A percentile compares a stretch with the other conserved stretches of the same genome.
These are phyloP conservation scores for Clarireedia monteithiana DNA, from an alignment of 2,329 filamentous ascomycete genomes.

Conservation along the genomic window DNA sequence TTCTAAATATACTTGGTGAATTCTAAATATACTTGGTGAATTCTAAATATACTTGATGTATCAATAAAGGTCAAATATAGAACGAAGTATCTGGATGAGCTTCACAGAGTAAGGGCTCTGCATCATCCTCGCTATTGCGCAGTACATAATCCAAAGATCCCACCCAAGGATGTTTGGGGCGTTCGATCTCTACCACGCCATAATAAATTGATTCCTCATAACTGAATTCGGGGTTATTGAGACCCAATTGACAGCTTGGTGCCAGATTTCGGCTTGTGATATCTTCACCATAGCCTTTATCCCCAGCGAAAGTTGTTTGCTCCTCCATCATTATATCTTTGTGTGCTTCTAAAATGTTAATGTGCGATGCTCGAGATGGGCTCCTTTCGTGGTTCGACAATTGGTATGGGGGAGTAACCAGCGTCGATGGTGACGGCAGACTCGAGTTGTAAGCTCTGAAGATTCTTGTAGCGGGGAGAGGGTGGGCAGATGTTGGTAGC, in stretches of 20 bases:
- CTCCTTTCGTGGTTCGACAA: not conserved
- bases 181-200: slow-evolving; percentile 1
- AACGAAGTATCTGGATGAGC: too few species aligned
- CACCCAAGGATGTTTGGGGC: not conserved
- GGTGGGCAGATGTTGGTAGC: not conserved
- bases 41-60: too few species aligned
- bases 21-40: too few species aligned
- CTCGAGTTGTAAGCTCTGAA: not conserved
- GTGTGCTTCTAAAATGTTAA: slow-evolving; percentile 53
- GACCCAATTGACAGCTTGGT: slow-evolving; percentile 5
- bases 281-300: slow-evolving; percentile 54
- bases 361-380: slow-evolving; percentile 20
- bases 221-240: slow-evolving; percentile 15
- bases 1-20: too few species aligned
- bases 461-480: not conserved
- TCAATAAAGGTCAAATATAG: too few species aligned
- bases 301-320: slow-evolving; percentile 42
- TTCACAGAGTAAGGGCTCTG: too few species aligned
- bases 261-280: slow-evolving; percentile 51
- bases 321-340: slow-evolving; percentile 39
- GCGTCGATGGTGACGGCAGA: not conserved
- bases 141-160: not conserved
- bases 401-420: not conserved
- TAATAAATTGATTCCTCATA: slow-evolving; percentile 15
- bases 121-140: too few species aligned